These are phyloP conservation scores for Endotrypanum monterogeii DNA, from an alignment of 208 protist genomes.

Conservation along the genomic window DNA sequence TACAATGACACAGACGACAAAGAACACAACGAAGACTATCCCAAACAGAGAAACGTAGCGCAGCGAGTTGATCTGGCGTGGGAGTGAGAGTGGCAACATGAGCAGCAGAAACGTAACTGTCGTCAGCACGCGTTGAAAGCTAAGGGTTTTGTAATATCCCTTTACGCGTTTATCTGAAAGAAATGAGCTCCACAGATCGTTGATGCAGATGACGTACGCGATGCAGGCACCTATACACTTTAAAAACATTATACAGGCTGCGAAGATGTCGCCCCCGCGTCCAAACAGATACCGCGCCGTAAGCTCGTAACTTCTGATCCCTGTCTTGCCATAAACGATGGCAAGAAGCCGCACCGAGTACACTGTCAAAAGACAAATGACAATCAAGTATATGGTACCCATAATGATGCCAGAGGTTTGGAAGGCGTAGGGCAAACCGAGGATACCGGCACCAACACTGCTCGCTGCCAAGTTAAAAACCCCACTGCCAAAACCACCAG, in stretches of 20 bases:
- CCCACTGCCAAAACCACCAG: constrained; percentile 47
- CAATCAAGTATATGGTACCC: constrained; percentile 62
- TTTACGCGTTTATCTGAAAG: constrained; percentile 38
- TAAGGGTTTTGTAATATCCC: constrained; percentile 28
- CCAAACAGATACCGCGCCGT: constrained; percentile 58
- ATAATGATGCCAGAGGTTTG: constrained; percentile 54
- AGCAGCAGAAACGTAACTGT: constrained; percentile 52
- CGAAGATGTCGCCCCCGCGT: constrained; percentile 53
- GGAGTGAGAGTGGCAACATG: constrained; percentile 78
- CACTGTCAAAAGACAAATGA: constrained; percentile 68
- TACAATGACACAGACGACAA: constrained; percentile 61
- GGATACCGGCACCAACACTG: constrained; percentile 71
- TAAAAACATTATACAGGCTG: constrained; percentile 66
- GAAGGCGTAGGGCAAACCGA: constrained; percentile 69
- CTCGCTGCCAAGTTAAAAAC: constrained; percentile 74
- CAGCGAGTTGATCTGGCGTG: constrained; percentile 76
- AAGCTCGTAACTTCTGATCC: constrained; percentile 65
- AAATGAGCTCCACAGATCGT: constrained; percentile 56
- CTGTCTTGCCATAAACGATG: constrained; percentile 47
- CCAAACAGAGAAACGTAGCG: constrained; percentile 73
- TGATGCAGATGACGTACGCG: constrained; percentile 70
- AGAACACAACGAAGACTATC: constrained; percentile 68
- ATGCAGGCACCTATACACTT: constrained; percentile 81
- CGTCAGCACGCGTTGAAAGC: constrained; percentile 45
- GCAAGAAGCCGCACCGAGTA: constrained; percentile 68